phyloP scores from a whole-genome alignment of 2,329 filamentous ascomycete species.

The Phyllosticta citribraziliensis region DNA sequence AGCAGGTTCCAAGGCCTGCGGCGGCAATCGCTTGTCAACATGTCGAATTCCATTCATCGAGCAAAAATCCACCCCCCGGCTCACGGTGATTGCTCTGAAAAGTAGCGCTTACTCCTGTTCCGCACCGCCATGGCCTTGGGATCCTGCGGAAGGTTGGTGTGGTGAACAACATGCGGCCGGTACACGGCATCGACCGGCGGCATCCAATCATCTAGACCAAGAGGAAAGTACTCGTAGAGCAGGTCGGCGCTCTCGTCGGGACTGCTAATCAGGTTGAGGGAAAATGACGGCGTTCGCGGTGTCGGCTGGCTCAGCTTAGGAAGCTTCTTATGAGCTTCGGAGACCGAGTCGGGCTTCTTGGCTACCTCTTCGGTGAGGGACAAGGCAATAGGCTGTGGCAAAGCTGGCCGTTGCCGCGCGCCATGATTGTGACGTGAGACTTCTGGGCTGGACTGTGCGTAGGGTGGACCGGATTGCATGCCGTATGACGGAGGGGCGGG shows the following conservation, averaged over 20 bases:
- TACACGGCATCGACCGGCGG: constrained; percentile 85
- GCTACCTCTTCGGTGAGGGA: constrained; percentile 48
- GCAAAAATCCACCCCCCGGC: neutral
- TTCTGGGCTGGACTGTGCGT: constrained; percentile 46
- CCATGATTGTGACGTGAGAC: constrained; percentile 16
- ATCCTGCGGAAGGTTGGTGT: constrained; percentile 42
- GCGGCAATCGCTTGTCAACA: neutral
- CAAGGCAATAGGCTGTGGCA: constrained; percentile 40
- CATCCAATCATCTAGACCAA: constrained; percentile 88
- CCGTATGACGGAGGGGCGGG: constrained; percentile 27
- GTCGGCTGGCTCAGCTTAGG: constrained; percentile 20
- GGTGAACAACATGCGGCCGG: constrained; percentile 85
- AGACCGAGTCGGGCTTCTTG: constrained; percentile 28
- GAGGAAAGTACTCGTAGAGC: constrained; percentile 88
- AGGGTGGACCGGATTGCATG: constrained; percentile 28
- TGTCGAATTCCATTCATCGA: neutral
- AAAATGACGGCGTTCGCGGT: constrained; percentile 35
- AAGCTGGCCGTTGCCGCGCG: constrained; percentile 2
- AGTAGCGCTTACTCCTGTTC: constrained; percentile 40
- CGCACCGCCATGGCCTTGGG: constrained; percentile 35
- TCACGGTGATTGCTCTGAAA: constrained; percentile 32
- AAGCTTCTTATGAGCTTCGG: constrained; percentile 23
- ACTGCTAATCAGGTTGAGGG: constrained; percentile 45
- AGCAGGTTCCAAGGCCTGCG: neutral
- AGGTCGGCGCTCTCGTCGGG: constrained; percentile 69